Evolutionary conservation across 306 rosid genomes (phyloP), one percentile per base, ranked within the genome.

Genomic region (Cucurbita argyrosperma): DNA sequence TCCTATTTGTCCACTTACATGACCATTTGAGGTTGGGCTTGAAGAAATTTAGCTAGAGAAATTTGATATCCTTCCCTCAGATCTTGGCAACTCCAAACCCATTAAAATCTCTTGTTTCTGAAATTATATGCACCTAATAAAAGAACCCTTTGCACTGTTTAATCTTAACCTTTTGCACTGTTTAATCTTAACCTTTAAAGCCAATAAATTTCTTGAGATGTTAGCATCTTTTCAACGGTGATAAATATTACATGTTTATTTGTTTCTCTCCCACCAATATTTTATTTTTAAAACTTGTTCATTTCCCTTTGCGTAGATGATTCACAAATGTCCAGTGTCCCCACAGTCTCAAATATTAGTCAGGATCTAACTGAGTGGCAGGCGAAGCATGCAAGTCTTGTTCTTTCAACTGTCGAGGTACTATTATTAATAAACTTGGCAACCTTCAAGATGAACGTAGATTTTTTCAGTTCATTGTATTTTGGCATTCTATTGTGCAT

Each of bases 361-460:
- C 87, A 85, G 82, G 90, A 90, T 78, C 81, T 90, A 64, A 80
- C 84, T 5, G 87, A 88, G 83, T 90, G 94, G 96, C 91, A 90
- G 84, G 80, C 77, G 65, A 87, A 81, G 80, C 92, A 90, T 79
- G 92, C 92, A 76, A 80, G 50, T 54, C 88, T 85, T 54, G 90
- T 90, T 80, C 92, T 88, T 80, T 79, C 82, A 42, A 74, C 81
- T 9, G 87, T 90, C 77, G 65, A 85, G 96, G 96, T 88, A 80
- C 70, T 58, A 47, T 26, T 61, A 39, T 53, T 51, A 40, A 14
- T 75, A 38, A 38, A 30, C 57, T 10, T 47, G 19, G 52, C 40
- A 43, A 21, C 43, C 9, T n/a, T 9, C 68, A 59, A 74, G 53
- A 40, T 42, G 54, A 30, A 51, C 35, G 52, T 70, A 59, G 71